Base-by-base conservation (phyloP, 441 rosid genomes). In the Kokia cookei region DNA sequence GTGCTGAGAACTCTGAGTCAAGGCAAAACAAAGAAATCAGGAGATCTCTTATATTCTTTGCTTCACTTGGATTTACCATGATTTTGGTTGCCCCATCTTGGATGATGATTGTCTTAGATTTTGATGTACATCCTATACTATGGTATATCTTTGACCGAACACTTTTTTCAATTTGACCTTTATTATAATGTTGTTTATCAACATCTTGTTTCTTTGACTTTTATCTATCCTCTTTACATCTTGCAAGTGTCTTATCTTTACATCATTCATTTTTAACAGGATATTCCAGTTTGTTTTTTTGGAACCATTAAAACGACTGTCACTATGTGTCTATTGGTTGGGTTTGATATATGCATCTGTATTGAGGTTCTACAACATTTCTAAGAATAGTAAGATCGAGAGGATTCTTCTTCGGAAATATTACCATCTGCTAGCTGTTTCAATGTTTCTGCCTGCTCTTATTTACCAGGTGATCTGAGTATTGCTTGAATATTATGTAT, bases 321-420 rank as follows among this genome's bases (percentile, higher is more conserved):
- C 96, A 15, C 78, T 93, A 71, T 96, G 97, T 63, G 69, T 89
- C 69, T 96, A 92, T 73, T 93, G 99, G 99, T 66, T 86, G 71
- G 82, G 82, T 59, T 82, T 91, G 82, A 89, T 93, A 75, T 84
- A 63, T 79, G 88, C 83, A 19, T 90, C 94, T 79, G 94, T 93
- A 79, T 79, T 77, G 75, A 80, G 89, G 74, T 93, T 93, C 69
- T 93, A 93, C 87, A 80, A 83, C 79, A 92, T 96, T 71, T 96
- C 98, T 17, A 91, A 90, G 84, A 85, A 86, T 79, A 92, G 98
- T 81, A 93, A 85, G 82, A 85, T 88, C 55, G 97, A 93, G 86
- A 88, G 99, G 86, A 96, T 93, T 84, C 96, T 96, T 84, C 99
- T 96, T 54, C 88, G 97, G 64, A 96, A 93, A 72, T 96, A 96